Conservation (phyloP, 2,329 filamentous ascomycete species). For the Xylariaceae sp. region DNA sequence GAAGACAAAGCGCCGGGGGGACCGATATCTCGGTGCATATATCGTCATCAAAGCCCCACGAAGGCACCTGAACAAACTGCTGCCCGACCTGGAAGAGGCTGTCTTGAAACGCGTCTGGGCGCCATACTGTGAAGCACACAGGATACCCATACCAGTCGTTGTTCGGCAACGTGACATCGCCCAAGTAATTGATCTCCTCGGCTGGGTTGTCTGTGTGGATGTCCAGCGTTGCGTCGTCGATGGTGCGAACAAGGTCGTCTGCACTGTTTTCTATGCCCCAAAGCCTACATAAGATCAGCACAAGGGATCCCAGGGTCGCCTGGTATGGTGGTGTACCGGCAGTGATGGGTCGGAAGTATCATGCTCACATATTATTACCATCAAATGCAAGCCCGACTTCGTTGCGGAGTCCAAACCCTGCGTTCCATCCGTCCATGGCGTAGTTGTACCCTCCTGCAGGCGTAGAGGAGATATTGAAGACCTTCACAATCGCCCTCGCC, state of each 20-base stretch:
- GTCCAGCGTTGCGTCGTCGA: slow-evolving; percentile 34
- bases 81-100: slow-evolving; percentile 28
- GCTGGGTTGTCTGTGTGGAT: slow-evolving; percentile 58
- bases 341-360: too few relatives aligned
- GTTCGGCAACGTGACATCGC: slow-evolving; percentile 46
- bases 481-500: slow-evolving; percentile 53
- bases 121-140: slow-evolving; percentile 34
- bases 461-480: slow-evolving; percentile 28
- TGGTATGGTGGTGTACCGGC: too few relatives aligned
- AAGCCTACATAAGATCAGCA: slow-evolving; percentile 20
- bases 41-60: slow-evolving; percentile 23
- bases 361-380: slow-evolving; percentile 42
- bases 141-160: slow-evolving; percentile 58
- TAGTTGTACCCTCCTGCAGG: slow-evolving; percentile 33
- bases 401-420: slow-evolving; percentile 57
- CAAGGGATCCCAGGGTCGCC: not conserved
- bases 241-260: slow-evolving; percentile 49
- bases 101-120: slow-evolving; percentile 35
- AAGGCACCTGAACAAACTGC: slow-evolving; percentile 30
- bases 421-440: slow-evolving; percentile 33
- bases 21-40: slow-evolving; percentile 19
- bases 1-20: slow-evolving; percentile 42
- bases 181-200: slow-evolving; percentile 61
- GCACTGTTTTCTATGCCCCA: slow-evolving; percentile 59
- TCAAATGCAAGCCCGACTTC: slow-evolving; percentile 46